Base-by-base conservation (phyloP, 2,329 filamentous ascomycete genomes). In the Phialophora tarda region DNA sequence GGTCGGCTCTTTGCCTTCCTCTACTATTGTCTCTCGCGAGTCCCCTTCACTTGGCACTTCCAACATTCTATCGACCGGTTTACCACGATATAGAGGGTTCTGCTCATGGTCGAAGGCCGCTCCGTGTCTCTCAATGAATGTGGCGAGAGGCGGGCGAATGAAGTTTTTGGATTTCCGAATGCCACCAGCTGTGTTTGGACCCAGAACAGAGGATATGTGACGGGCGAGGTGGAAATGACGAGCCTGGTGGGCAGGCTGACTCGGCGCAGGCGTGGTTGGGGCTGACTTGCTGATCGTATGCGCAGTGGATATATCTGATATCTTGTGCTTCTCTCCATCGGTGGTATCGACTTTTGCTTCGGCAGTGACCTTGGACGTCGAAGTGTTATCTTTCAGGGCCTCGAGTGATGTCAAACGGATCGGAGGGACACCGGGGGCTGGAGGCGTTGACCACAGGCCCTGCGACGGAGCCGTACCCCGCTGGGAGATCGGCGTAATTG, bases 361-460 rank as follows among this genome's bases (percentile, higher is more conserved):
- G 32, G 51, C 23, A 41, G 65, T 38, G 12, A 30, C 63, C 59
- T 60, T 71, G 47, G 71, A 48, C 38, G 50, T 68, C 11, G 57
- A 60, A 38, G 59, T 57, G 21, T 79, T 77, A 54, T 76, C 74
- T 41, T 80, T 71, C 64, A 80, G 78, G 6, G 78, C 78, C 5
- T 79, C 79, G 2, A 79, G 80, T 4, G 78, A 78, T 2, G 79
- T 81, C 47, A 78, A 74, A 54, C 79, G 75, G 17, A 82, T 77
- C 57, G 74, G 48, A 8, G 80, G 80, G n/a, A 81, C 75, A 24
- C 73, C 74, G 58, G 44, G 60, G 6, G 62, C 56, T n/a, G 34
- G 26, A 48, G 48, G 53, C 54, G 62, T 21, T n/a, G 59, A 61
- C 59, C 59, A 61, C 30, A 61, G 6, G 28, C 60, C 41, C 74